Conservation (phyloP, 2,329 filamentous ascomycete genomes). For the Cladophialophora bantiana region DNA sequence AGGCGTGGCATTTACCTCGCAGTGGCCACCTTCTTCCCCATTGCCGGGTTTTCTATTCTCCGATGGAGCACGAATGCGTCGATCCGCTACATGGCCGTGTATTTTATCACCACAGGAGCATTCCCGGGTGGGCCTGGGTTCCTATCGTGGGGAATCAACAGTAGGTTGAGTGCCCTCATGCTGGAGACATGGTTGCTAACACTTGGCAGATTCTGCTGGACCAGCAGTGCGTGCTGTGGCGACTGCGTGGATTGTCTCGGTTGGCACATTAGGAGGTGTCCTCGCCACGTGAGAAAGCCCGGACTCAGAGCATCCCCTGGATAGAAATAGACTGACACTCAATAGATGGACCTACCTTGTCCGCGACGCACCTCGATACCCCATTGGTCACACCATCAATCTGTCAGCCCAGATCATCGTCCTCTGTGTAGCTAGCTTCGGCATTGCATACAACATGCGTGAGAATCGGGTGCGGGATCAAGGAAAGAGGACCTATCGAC, state of each 20-base stretch:
- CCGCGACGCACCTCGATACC: constrained; percentile 58
- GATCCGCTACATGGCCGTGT: constrained; percentile 79
- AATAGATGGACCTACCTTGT: constrained; percentile 36
- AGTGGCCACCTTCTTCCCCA: constrained; percentile 70
- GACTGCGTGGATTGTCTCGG: constrained; percentile 77
- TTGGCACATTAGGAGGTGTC: constrained; percentile 80
- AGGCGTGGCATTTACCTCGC: constrained; percentile 80
- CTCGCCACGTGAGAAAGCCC: constrained; percentile 68
- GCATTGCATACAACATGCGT: constrained; percentile 39
- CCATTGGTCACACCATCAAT: constrained; percentile 60
- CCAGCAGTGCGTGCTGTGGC: constrained; percentile 75
- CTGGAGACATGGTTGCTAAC: constrained; percentile 2
- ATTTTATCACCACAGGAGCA: constrained; percentile 78
- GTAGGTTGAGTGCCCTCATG: constrained; percentile 53
- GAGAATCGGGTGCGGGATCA: constrained; percentile 44
- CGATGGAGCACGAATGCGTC: constrained; percentile 69
- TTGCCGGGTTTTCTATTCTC: constrained; percentile 78
- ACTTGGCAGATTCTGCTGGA: constrained; percentile 50
- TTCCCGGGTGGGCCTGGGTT: constrained; percentile 92
- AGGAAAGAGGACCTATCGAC: constrained; percentile 41
- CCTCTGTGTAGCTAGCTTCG: constrained; percentile 30
- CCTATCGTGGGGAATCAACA: constrained; percentile 84
- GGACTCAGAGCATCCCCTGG: constrained; percentile 59
- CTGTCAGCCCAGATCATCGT: constrained; percentile 46
- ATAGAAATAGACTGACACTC: constrained; percentile 14